A percentile compares a stretch with the other conserved stretches of the same genome.
phyloP scores from a whole-genome alignment of 495 filamentous ascomycete species.

The Amorphotheca resinae region DNA sequence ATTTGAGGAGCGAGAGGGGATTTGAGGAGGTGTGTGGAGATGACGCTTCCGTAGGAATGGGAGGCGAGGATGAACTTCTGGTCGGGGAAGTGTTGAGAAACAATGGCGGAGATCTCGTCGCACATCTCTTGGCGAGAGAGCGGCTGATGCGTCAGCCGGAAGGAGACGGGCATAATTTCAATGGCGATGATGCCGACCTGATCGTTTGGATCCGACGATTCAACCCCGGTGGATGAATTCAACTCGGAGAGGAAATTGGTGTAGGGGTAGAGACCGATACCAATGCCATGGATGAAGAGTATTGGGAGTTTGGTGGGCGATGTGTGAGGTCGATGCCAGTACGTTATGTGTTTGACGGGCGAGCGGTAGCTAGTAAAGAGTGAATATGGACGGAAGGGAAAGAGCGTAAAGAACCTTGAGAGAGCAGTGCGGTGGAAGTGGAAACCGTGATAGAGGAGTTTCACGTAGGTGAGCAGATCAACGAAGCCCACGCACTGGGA shows the following conservation, averaged over 20 bases:
- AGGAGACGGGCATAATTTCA: conserved; percentile 50
- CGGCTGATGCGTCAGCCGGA: conserved; percentile 41
- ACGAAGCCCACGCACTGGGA: conserved; percentile 27
- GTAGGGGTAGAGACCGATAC: conserved; percentile 54
- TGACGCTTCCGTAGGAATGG: conserved; percentile 52
- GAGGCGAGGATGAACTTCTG: conserved; percentile 37
- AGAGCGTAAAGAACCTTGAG: conserved; percentile 26
- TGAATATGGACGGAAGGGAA: conserved; percentile 42
- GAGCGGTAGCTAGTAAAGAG: conserved; percentile 27
- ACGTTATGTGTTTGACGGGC: conserved; percentile 38
- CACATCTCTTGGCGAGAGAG: conserved; percentile 35
- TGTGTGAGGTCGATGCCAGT: conserved; percentile 53
- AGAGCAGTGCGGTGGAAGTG: conserved; percentile 27
- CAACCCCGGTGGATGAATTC: conserved; percentile 23
- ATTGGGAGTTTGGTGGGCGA: conserved; percentile 40
- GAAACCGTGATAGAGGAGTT: conserved; percentile 28
- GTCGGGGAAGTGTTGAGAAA: conserved; percentile 40
- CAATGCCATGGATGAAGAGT: conserved; percentile 60
- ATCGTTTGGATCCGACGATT: conserved; percentile 21
- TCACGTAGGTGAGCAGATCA: conserved; percentile 35
- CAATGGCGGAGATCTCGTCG: conserved; percentile 32
- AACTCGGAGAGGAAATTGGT: conserved; percentile 40
- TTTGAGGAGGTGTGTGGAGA: conserved; percentile 49
- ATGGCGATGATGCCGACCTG: conserved; percentile 50
- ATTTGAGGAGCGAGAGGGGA: conserved; percentile 31